Percentiles rank a stretch among this genome's conserved stretches.
Conservation (phyloP, 352 stramenopile genomes). For the Pythium biforme region DNA sequence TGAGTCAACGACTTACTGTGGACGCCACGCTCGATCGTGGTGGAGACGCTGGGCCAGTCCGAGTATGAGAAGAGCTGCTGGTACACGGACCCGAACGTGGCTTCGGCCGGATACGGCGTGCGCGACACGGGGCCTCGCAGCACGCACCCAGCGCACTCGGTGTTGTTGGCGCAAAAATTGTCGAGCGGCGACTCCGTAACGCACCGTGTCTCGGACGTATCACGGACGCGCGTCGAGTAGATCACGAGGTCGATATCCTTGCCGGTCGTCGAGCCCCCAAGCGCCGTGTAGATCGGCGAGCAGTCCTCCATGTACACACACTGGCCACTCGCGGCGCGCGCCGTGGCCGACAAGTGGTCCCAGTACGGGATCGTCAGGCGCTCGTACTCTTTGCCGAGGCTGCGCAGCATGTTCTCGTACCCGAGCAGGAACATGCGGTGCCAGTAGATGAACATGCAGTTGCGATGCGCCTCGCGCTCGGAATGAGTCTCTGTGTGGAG, state of each 20-base stretch:
- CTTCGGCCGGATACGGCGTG: slow-evolving; percentile 14
- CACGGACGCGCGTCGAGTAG: slow-evolving; percentile 6
- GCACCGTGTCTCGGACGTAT: slow-evolving; percentile 6
- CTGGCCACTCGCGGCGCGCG: background rate
- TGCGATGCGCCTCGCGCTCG: slow-evolving; percentile 28
- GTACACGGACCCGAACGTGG: slow-evolving; percentile 24
- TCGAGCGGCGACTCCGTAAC: slow-evolving; percentile 11
- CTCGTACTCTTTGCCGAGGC: slow-evolving; percentile 21
- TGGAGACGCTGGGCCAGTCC: slow-evolving; percentile 10
- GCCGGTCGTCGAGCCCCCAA: slow-evolving; percentile 23
- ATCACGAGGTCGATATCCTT: slow-evolving; percentile 10
- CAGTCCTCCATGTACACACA: slow-evolving; percentile 28
- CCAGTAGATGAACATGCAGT: slow-evolving; percentile 36
- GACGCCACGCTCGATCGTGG: slow-evolving; percentile 20
- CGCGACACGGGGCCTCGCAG: slow-evolving; percentile 5
- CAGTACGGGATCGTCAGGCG: slow-evolving; percentile 35
- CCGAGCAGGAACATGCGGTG: slow-evolving; percentile 31
- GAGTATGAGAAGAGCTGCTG: slow-evolving; percentile 26
- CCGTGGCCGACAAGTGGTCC: slow-evolving; percentile 26
- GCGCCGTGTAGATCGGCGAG: slow-evolving; percentile 23
- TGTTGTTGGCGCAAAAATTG: slow-evolving; percentile 27
- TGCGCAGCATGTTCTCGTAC: slow-evolving; percentile 44
- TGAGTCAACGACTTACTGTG: slow-evolving; percentile 35
- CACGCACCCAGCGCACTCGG: slow-evolving; percentile 19
- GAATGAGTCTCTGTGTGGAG: slow-evolving; percentile 25